Base-by-base conservation (phyloP, 2,329 filamentous ascomycete species). In the Colletotrichum sp. region DNA sequence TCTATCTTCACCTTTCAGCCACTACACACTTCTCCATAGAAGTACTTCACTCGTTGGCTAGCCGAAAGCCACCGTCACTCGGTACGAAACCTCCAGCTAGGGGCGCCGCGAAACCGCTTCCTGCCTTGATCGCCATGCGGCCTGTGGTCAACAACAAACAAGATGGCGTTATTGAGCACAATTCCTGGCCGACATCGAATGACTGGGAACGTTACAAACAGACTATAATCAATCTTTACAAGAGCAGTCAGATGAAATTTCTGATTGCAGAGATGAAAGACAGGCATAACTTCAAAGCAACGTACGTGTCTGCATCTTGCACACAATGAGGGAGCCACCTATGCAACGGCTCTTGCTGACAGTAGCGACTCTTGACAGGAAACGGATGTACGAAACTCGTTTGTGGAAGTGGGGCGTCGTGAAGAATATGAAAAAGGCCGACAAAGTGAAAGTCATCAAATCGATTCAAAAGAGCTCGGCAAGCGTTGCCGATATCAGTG, bases 261-360 rank as follows among this genome's bases (percentile, higher is more conserved):
- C 3, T 59, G 15, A 25, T 25, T 13, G 11, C 22, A 16, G 27
- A 59, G 16, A 59, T 59, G 55, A 19, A 59, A 19, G 2, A 1
- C 3, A 59, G 27, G 16, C 27, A 59, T 4, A 28, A 59, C 55
- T 59, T 59, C 13, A 59, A 28, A 19, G 55, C 55, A 2, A 27
- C 55, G 55, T 59, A 59, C 6, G 55, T 59, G 8, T 6, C 25
- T 27, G 12, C 8, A 19, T 16, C 44, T 52, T 25, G 12, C 11
- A 22, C 2, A 8, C n/a, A 4, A 7, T 1, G 5, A 22, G 3
- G 25, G 28, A 28, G 1, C 27, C 27, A 28, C 3, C 0, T 6
- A 28, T 16, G 4, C 0, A 19, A 59, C n/a, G 25, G 7, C 7
- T 0, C 55, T 59, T 2, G 3, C 44, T 52, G 11, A 52, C 12